Conservation (phyloP, 768 basidiomycete species). For the Boletus pseudo-olivaceus region DNA sequence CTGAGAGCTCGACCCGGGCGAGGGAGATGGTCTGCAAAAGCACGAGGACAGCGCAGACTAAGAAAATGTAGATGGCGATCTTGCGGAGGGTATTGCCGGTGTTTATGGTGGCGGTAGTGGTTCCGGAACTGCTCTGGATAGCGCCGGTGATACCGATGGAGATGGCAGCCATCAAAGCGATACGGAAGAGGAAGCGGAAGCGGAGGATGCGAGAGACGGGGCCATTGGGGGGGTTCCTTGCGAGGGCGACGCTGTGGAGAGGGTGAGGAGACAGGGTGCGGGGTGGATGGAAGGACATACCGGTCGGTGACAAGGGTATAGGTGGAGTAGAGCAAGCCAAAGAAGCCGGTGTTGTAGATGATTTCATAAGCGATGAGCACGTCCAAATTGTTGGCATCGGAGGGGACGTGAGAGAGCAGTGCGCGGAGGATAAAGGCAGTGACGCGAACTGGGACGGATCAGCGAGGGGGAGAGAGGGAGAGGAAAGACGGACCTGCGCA, state of each 20-base stretch:
- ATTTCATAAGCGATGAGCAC: constrained; percentile 29
- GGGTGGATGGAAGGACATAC: constrained; percentile 13
- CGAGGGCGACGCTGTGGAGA: constrained; percentile 8
- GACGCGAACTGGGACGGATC: constrained; percentile 11
- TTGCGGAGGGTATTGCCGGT: constrained; percentile 26
- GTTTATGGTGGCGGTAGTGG: neutral
- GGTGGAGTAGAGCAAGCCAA: constrained; percentile 27
- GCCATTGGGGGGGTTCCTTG: constrained; percentile 16
- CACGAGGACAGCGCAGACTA: constrained; percentile 24
- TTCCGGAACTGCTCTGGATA: constrained; percentile 9
- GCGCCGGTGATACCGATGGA: constrained; percentile 28
- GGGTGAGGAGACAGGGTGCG: neutral
- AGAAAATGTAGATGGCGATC: constrained; percentile 30
- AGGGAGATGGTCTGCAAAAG: constrained; percentile 17
- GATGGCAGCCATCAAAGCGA: constrained; percentile 25
- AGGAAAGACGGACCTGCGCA: constrained; percentile 20
- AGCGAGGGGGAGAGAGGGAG: neutral
- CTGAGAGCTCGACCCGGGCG: constrained; percentile 15
- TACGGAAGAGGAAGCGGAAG: constrained; percentile 21
- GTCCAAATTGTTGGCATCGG: constrained; percentile 21
- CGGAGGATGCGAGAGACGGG: constrained; percentile 17
- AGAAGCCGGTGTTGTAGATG: constrained; percentile 36
- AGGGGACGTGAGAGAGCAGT: constrained; percentile 7
- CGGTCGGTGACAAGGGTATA: constrained; percentile 29
- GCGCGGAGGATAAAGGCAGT: constrained; percentile 18